These are phyloP conservation scores for Lolium perenne DNA, from an alignment of 176 grass and related monocot species.

Conservation along the genomic window DNA sequence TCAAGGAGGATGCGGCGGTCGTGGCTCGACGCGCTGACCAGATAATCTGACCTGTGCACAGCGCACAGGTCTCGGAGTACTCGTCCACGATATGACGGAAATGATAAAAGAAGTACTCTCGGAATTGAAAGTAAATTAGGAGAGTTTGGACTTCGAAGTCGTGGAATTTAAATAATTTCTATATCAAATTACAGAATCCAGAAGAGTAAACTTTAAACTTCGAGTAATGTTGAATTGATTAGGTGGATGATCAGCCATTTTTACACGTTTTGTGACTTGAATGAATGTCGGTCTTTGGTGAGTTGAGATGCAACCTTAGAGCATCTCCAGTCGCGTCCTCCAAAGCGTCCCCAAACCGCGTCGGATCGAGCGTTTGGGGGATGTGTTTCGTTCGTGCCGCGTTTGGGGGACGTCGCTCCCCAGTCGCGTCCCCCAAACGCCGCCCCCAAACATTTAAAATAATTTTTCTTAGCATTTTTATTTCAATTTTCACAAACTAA, in stretches of 20 bases:
- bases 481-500: no score
- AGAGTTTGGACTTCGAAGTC: background rate
- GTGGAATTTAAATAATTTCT: background rate
- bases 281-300: background rate
- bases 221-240: background rate
- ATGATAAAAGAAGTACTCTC: background rate
- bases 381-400: no score
- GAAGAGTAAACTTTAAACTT: background rate
- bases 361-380: no score
- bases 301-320: background rate
- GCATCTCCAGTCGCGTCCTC: no score
- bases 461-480: no score
- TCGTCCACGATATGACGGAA: background rate
- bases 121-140: background rate
- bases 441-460: no score
- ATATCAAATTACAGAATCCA: background rate
- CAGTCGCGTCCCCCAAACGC: no score
- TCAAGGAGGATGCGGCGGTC: conserved; percentile 10
- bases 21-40: background rate
- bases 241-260: background rate
- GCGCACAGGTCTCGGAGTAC: background rate
- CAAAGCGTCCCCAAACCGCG: no score
- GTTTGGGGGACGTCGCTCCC: no score
- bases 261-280: background rate
- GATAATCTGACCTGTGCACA: background rate